These are phyloP conservation scores for Arthrobotrys iridis DNA, from an alignment of 2,329 filamentous ascomycete species.

Conservation along the genomic window DNA sequence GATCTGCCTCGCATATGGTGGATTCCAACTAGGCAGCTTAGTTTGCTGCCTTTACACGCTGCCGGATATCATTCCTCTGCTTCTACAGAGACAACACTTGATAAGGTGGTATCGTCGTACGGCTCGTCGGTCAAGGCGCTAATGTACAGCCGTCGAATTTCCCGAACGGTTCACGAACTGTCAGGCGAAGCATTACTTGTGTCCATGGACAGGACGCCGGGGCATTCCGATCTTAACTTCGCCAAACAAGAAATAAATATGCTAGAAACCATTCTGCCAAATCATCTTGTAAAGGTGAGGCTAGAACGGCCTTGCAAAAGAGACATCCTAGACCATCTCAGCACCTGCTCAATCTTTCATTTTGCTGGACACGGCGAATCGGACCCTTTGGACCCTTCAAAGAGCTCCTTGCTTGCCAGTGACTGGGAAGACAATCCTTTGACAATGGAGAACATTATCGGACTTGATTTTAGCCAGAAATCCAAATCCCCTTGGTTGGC, in stretches of 20 bases:
- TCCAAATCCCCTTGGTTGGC: not conserved
- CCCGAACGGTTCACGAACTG: not conserved
- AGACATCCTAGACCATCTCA: not conserved
- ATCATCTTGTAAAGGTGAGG: not conserved
- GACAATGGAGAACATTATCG: slow-evolving; percentile 7
- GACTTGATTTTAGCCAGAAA: not conserved
- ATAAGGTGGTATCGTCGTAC: slow-evolving; percentile 63
- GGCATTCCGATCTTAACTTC: not conserved
- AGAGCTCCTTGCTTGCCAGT: slow-evolving; percentile 16
- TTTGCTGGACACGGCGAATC: slow-evolving; percentile 26
- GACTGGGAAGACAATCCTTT: slow-evolving; percentile 28
- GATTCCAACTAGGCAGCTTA: slow-evolving; percentile 39
- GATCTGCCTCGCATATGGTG: slow-evolving; percentile 48
- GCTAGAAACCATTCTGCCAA: not conserved
- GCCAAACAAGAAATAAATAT: not conserved
- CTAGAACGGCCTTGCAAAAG: slow-evolving; percentile 32
- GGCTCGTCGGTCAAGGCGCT: slow-evolving; percentile 60
- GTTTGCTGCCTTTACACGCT: slow-evolving; percentile 44
- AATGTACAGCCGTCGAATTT: slow-evolving; percentile 56
- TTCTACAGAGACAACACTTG: slow-evolving; percentile 58
- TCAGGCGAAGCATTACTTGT: slow-evolving; percentile 59
- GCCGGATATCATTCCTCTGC: slow-evolving; percentile 39
- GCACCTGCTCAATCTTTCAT: slow-evolving; percentile 24
- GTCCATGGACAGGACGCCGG: slow-evolving; percentile 59
- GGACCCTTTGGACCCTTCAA: slow-evolving; percentile 10